phyloP scores from a whole-genome alignment of 2,329 filamentous ascomycete genomes.

The Pleomassaria siparia region DNA sequence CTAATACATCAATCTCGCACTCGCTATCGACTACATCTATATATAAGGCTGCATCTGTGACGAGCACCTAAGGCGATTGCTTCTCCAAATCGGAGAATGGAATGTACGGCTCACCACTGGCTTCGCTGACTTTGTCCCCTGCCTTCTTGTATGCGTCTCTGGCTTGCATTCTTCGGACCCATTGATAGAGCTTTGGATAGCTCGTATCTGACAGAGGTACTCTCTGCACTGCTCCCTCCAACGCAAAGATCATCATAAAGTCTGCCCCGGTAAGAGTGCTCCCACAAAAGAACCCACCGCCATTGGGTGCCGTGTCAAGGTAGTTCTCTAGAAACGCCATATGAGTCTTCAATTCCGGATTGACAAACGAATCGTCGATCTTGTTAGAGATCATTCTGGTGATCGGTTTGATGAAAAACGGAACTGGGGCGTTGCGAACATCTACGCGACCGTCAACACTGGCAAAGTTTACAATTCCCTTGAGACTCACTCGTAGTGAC shows the following conservation, averaged over 20 bases:
- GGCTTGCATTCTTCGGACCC: constrained; percentile 49
- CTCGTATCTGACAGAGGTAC: constrained; percentile 44
- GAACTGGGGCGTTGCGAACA: constrained; percentile 57
- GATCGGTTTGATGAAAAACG: constrained; percentile 70
- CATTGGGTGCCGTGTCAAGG: constrained; percentile 48
- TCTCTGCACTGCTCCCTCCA: constrained; percentile 47
- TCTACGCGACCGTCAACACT: constrained; percentile 25
- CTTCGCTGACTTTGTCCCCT: constrained; percentile 53
- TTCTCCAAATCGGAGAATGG: constrained; percentile 28
- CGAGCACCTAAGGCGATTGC: constrained; percentile 1
- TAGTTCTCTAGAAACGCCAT: constrained; percentile 56
- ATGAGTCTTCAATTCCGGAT: constrained; percentile 51
- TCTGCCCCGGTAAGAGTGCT: constrained; percentile 53
- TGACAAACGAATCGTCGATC: constrained; percentile 49
- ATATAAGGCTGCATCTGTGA: background rate
- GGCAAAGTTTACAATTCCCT: background rate
- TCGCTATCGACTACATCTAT: too few species aligned
- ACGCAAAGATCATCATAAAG: constrained; percentile 55
- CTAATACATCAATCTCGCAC: too few species aligned
- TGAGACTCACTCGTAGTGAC: constrained; percentile 61
- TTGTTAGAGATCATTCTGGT: constrained; percentile 56
- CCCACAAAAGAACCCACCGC: constrained; percentile 55
- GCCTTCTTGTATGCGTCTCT: constrained; percentile 50
- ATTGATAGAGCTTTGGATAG: constrained; percentile 52
- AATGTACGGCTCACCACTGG: constrained; percentile 39